phyloP scores from a whole-genome alignment of 2,329 filamentous ascomycete genomes.

The Cladosporium velox region DNA sequence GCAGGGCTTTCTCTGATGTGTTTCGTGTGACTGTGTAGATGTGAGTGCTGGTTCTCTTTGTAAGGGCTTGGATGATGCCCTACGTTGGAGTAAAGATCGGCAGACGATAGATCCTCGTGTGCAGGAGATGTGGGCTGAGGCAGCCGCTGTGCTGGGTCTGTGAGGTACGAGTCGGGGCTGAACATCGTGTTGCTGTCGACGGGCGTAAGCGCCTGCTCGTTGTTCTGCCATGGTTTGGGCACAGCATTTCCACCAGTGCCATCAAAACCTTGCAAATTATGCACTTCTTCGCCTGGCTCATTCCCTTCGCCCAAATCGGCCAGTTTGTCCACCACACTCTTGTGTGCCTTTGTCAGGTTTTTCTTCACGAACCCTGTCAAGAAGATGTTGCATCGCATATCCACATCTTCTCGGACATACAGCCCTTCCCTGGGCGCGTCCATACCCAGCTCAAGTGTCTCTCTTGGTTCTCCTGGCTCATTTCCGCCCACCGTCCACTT shows the following conservation, averaged over 20 bases:
- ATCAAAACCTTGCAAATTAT: neutral
- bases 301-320: neutral
- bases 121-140: neutral
- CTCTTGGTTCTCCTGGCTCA: constrained; percentile 67
- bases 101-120: neutral
- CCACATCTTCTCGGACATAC: constrained; percentile 82
- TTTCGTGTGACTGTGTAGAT: constrained; percentile 7
- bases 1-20: neutral
- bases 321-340: constrained; percentile 57
- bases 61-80: constrained; percentile 2
- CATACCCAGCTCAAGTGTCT: constrained; percentile 63
- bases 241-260: neutral
- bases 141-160: neutral
- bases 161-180: constrained; percentile 7
- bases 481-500: constrained; percentile 77
- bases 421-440: constrained; percentile 67
- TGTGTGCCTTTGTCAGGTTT: constrained; percentile 76
- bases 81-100: neutral
- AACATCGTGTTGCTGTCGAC: constrained; percentile 11
- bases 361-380: constrained; percentile 77
- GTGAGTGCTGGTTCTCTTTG: constrained; percentile 11
- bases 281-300: neutral
- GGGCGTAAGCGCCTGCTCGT: neutral
- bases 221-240: neutral
- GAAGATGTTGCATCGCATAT: constrained; percentile 77